phyloP scores from a whole-genome alignment of 1,284 basidiomycete species.

The Pascua guehoae region DNA sequence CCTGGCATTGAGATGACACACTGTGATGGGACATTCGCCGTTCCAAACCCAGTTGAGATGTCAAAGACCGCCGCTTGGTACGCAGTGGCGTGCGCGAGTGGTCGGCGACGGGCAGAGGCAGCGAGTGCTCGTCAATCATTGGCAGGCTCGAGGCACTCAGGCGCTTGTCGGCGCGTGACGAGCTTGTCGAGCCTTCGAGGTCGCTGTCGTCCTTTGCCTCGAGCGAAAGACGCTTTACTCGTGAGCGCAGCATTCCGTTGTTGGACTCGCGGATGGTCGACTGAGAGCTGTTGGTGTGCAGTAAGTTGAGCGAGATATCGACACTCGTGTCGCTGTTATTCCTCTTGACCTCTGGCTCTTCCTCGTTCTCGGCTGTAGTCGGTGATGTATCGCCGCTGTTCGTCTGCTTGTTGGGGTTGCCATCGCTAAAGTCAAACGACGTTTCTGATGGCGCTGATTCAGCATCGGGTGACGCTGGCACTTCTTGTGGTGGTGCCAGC shows the following conservation, averaged over 20 bases:
- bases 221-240: constrained; percentile 15
- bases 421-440: constrained; percentile 32
- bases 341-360: constrained; percentile 18
- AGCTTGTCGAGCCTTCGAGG: constrained; percentile 1
- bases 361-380: constrained; percentile 42
- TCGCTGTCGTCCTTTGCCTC: constrained; percentile 41
- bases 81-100: constrained; percentile 80
- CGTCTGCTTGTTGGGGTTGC: constrained; percentile 21
- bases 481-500: background rate
- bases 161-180: constrained; percentile 14
- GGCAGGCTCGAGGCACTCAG: constrained; percentile 48
- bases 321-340: constrained; percentile 28
- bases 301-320: constrained; percentile 31
- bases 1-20: constrained; percentile 32
- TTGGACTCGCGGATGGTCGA: constrained; percentile 47
- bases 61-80: constrained; percentile 89
- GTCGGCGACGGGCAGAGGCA: constrained; percentile 44
- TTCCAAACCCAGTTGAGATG: constrained; percentile 61
- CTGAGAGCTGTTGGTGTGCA: constrained; percentile 50
- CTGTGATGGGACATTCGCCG: constrained; percentile 43
- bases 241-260: constrained; percentile 5
- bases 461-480: constrained; percentile 12
- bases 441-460: constrained; percentile 34
- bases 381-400: constrained; percentile 42
- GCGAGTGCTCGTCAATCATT: constrained; percentile 34